Evolutionary conservation across 2,329 filamentous ascomycete species (phyloP), one percentile per base, ranked within the genome.

Genomic region (Amauroascus verrucosus): DNA sequence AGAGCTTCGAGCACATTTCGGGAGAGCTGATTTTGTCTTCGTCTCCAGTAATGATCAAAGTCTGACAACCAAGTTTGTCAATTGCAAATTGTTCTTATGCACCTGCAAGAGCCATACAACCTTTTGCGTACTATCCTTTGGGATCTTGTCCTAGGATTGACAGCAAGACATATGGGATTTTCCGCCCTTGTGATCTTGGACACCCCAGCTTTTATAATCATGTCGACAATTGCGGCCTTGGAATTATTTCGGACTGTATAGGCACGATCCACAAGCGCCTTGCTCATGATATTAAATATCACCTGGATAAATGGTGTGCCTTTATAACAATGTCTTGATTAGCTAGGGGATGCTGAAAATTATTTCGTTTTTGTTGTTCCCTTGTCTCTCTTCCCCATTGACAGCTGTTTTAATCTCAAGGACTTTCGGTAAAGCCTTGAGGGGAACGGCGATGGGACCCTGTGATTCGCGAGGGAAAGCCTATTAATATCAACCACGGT

Each of bases 91-190:
- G 53, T 18, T 62, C 57, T 1, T 61, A 62, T 0, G 70, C 70
- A 3, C 64, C 64, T 2, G 73, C 77, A 28, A 80, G 65, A 2
- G 77, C 77, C 26, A 66, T 65, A 40, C 75, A 77, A 0, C 70
- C 77, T 56, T 80, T 81, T 1, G 77, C 77, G 60, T 79, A n/a
- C n/a, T n/a, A 81, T 1, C 74, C 74, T 56, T 81, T 77, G 0
- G 74, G 67, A 57, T 78, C 72, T 56, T 77, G 75, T 0, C 67
- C 62, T 0, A 78, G 62, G 1, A 81, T 62, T 4, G 70, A 74
- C 73, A 1, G 70, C 61, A 8, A 72, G 54, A 1, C 70, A 72
- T 1, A 78, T 53, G 0, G 68, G 66, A n/a, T 72, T 73, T 0
- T 60, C 58, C 0, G 56, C 51, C 56, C 71, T 69, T 3, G 69